Evolutionary conservation across 2,329 filamentous ascomycete species (phyloP).

Genomic region (Fusarium stilboides): DNA sequence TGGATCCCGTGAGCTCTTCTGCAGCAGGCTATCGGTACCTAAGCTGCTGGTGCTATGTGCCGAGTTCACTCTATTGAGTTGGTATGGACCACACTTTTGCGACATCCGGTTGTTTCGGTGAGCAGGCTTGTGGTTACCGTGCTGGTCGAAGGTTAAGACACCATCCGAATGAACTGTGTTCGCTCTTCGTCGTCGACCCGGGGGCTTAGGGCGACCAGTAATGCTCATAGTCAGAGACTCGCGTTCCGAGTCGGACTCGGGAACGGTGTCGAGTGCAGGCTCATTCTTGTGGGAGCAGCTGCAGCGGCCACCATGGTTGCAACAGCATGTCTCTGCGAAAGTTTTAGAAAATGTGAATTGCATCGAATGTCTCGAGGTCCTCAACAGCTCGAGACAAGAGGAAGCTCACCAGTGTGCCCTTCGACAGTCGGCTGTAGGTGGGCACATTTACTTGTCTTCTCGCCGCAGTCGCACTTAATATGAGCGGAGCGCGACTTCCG

Average conservation of each 20-base stretch:
- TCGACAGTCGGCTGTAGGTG: constrained; percentile 71
- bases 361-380: constrained; percentile 17
- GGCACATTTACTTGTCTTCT: constrained; percentile 83
- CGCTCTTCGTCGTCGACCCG: constrained; percentile 68
- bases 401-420: constrained; percentile 71
- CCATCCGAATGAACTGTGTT: constrained; percentile 75
- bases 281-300: constrained; percentile 77
- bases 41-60: constrained; percentile 68
- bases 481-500: constrained; percentile 97
- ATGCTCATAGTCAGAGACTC: constrained; percentile 53
- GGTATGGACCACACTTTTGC: constrained; percentile 75
- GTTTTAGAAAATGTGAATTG: constrained; percentile 37
- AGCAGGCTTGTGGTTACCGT: constrained; percentile 75
- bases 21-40: constrained; percentile 60
- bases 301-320: constrained; percentile 78
- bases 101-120: constrained; percentile 73
- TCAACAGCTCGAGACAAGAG: constrained; percentile 20
- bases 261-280: constrained; percentile 71
- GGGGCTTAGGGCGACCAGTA: constrained; percentile 58
- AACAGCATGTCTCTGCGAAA: constrained; percentile 75
- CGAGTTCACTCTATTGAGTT: constrained; percentile 71
- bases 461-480: constrained; percentile 96
- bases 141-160: constrained; percentile 72
- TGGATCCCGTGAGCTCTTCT: constrained; percentile 56
- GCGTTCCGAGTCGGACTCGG: constrained; percentile 73